A percentile compares a stretch with the other conserved stretches of the same genome.
phyloP scores from a whole-genome alignment of 1,284 basidiomycete species.

The Microbotryum violaceum region DNA sequence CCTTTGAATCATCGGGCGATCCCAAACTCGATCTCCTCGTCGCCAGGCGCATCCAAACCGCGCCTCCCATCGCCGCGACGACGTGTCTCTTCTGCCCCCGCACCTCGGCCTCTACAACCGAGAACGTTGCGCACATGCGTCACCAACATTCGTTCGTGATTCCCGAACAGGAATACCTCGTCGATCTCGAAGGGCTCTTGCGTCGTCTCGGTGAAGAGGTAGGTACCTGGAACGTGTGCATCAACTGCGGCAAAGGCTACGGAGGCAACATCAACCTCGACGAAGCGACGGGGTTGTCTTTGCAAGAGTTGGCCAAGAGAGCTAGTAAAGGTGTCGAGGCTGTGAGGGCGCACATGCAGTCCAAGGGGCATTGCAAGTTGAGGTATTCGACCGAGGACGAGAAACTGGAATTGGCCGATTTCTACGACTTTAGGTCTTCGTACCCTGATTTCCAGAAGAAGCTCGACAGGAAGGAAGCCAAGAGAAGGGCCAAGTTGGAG shows the following conservation, averaged over 20 bases:
- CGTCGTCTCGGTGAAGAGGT: slow-evolving; percentile 89
- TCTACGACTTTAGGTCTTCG: slow-evolving; percentile 79
- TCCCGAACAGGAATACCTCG: slow-evolving; percentile 84
- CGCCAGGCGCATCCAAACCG: slow-evolving; percentile 52
- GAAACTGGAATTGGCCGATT: slow-evolving; percentile 81
- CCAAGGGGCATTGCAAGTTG: slow-evolving; percentile 93
- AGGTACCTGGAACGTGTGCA: slow-evolving; percentile 82
- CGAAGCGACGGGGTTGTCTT: slow-evolving; percentile 42
- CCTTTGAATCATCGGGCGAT: slow-evolving; percentile 55
- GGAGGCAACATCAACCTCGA: slow-evolving; percentile 49
- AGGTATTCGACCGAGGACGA: slow-evolving; percentile 77
- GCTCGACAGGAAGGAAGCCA: slow-evolving; percentile 39
- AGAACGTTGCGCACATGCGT: slow-evolving; percentile 82
- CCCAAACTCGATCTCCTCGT: slow-evolving; percentile 66
- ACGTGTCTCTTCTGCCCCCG: slow-evolving; percentile 77
- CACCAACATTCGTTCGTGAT: slow-evolving; percentile 86
- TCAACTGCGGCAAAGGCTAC: slow-evolving; percentile 57
- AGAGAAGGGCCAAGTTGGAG: slow-evolving; percentile 37
- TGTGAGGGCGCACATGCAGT: slow-evolving; percentile 84
- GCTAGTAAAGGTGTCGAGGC: slow-evolving; percentile 54
- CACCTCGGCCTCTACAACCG: slow-evolving; percentile 48
- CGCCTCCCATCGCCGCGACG: slow-evolving; percentile 41
- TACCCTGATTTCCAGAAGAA: slow-evolving; percentile 56
- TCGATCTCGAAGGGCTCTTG: slow-evolving; percentile 74
- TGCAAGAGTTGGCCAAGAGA: slow-evolving; percentile 25